Percentiles rank a stretch among this genome's conserved stretches.
These are phyloP conservation scores for Globisporangium camurandrum DNA, from an alignment of 352 stramenopile genomes.

Conservation along the genomic window DNA sequence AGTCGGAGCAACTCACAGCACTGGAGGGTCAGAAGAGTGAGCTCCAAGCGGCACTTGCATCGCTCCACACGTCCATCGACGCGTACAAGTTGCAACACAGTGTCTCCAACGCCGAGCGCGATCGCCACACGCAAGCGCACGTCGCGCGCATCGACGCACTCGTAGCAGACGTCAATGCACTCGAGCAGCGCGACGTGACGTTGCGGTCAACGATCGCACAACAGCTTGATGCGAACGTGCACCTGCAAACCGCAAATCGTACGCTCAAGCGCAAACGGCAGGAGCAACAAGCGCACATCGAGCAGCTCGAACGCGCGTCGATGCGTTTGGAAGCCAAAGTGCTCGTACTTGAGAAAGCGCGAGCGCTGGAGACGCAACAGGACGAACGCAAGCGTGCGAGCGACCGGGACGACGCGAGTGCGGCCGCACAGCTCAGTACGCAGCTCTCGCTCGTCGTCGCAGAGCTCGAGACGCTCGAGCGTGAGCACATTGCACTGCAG, in stretches of 20 bases:
- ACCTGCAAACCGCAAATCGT: conserved; percentile 30
- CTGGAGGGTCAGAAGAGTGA: background rate
- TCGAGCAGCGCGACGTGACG: conserved; percentile 21
- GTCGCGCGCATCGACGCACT: conserved; percentile 1
- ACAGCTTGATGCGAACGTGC: conserved; percentile 36
- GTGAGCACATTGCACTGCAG: conserved; percentile 32
- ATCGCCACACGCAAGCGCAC: conserved; percentile 8
- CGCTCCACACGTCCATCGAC: conserved; percentile 3
- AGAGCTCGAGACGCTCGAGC: conserved; percentile 39
- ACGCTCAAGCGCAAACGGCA: conserved; percentile 27
- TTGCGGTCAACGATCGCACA: conserved; percentile 27
- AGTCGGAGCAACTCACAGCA: background rate
- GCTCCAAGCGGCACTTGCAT: no score
- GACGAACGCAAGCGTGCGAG: conserved; percentile 25
- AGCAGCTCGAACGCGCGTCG: conserved; percentile 22
- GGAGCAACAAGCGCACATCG: conserved; percentile 14
- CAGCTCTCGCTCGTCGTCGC: conserved; percentile 31
- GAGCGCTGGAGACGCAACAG: conserved; percentile 24
- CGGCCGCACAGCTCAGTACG: conserved; percentile 29
- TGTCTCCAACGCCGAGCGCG: conserved; percentile 27
- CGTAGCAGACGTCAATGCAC: conserved; percentile 6
- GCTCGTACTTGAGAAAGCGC: conserved; percentile 40
- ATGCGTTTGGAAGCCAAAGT: conserved; percentile 41
- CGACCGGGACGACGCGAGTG: conserved; percentile 20
- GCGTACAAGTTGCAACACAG: conserved; percentile 18